Percentiles rank a stretch among this genome's conserved stretches.
Evolutionary conservation across 495 filamentous ascomycete genomes (phyloP).

Genomic region (Annulohypoxylon moriforme): DNA sequence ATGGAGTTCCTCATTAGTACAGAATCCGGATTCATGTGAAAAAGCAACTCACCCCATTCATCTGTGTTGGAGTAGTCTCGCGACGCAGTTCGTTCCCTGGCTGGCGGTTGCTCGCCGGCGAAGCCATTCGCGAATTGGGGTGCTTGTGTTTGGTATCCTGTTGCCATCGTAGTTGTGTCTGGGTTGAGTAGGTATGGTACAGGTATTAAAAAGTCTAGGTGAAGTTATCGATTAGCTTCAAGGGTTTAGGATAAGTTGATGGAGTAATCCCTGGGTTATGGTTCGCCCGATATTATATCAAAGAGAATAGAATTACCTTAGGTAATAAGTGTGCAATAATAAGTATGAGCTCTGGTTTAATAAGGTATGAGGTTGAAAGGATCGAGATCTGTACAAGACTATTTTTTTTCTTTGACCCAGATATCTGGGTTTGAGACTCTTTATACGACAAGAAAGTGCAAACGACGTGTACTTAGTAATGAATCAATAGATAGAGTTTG

Average conservation of each 20-base stretch:
- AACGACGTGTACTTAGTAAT: background rate
- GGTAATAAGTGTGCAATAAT: constrained; percentile 6
- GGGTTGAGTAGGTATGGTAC: constrained; percentile 4
- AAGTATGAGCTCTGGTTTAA: background rate
- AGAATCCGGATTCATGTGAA: background rate
- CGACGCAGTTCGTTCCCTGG: constrained; percentile 34
- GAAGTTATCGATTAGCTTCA: background rate
- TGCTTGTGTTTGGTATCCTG: constrained; percentile 24
- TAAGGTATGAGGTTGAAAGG: constrained; percentile 4
- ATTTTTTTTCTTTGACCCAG: background rate
- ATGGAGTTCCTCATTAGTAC: background rate
- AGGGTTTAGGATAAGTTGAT: background rate
- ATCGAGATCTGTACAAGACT: constrained; percentile 31
- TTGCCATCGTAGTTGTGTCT: constrained; percentile 33
- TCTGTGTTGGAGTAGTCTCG: constrained; percentile 49
- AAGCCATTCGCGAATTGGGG: constrained; percentile 39
- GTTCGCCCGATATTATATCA: background rate
- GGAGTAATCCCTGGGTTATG: background rate
- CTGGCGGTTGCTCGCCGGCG: constrained; percentile 26
- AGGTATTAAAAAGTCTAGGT: constrained; percentile 12
- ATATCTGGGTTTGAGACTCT: constrained; percentile 24
- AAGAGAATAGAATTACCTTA: background rate
- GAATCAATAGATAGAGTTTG: constrained; percentile 25
- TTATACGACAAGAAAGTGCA: constrained; percentile 30
- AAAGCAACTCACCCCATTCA: constrained; percentile 57